Conservation (phyloP, 495 filamentous ascomycete species). For the Talaromyces nanjingensis region DNA sequence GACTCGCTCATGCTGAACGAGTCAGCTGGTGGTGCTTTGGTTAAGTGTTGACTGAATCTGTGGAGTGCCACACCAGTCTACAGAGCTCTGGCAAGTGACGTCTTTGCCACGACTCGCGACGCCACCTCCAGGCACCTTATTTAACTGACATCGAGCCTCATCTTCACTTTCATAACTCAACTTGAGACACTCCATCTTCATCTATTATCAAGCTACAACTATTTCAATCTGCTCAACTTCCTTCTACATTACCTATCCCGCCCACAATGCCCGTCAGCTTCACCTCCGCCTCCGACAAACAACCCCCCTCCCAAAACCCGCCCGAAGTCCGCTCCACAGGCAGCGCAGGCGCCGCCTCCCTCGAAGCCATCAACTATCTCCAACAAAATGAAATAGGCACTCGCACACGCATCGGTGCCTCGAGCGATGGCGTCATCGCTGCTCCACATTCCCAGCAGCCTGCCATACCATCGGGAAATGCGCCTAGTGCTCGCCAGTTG, state of each 20-base stretch:
- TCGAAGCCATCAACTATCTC: constrained; percentile 11
- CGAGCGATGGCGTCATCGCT: constrained; percentile 11
- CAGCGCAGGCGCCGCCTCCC: constrained; percentile 14
- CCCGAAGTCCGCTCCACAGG: constrained; percentile 4
- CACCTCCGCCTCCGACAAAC: constrained; percentile 14
- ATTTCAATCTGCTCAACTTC: not conserved
- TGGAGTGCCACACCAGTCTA: no score
- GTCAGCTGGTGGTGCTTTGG: no score
- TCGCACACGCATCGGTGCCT: constrained; percentile 11
- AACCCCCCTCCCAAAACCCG: constrained; percentile 7
- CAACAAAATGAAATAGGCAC: constrained; percentile 10
- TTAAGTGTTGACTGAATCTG: no score
- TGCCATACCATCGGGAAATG: constrained; percentile 9
- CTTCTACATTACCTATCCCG: not conserved
- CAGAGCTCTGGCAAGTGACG: not conserved
- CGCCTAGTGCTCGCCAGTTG: constrained; percentile 21
- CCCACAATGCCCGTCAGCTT: constrained; percentile 26
- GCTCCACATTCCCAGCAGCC: constrained; percentile 13
- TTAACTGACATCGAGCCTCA: not conserved
- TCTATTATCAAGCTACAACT: not conserved
- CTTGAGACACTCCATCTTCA: not conserved
- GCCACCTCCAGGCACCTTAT: not conserved
- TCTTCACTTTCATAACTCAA: not conserved
- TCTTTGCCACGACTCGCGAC: not conserved
- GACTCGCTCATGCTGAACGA: no score